A percentile compares a stretch with the other conserved stretches of the same genome.
Conservation (phyloP, 1,284 basidiomycete species). For the Exsudoporus floridanus region DNA sequence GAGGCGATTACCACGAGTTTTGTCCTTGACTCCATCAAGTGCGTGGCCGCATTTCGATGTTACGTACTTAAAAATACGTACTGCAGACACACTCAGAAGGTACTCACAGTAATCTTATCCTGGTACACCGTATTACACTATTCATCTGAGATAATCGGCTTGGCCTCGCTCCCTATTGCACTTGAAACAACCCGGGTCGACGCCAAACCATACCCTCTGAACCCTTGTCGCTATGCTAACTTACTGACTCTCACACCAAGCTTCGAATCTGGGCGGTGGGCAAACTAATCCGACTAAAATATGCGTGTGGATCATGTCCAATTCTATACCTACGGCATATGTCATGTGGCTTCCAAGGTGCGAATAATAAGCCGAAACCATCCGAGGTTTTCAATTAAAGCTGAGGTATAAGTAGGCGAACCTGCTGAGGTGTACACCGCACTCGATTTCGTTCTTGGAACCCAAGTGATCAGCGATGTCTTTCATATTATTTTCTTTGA, state of each 20-base stretch:
- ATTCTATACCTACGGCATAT: neutral
- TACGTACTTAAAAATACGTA: too few species aligned
- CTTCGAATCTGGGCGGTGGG: too few species aligned
- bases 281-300: neutral
- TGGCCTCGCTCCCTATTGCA: too few species aligned
- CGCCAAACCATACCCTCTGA: too few species aligned
- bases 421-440: neutral
- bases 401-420: constrained; percentile 7
- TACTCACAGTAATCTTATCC: too few species aligned
- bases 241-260: too few species aligned
- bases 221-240: too few species aligned
- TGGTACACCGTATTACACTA: too few species aligned
- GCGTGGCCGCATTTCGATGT: constrained; percentile 35
- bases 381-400: neutral
- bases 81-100: too few species aligned
- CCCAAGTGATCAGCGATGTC: constrained; percentile 7
- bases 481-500: constrained; percentile 3
- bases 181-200: too few species aligned
- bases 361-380: neutral
- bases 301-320: neutral
- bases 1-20: constrained; percentile 50
- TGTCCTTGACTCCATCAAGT: constrained; percentile 50
- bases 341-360: neutral
- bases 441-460: neutral
- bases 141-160: too few species aligned